Evolutionary conservation across 2,329 filamentous ascomycete genomes (phyloP), one percentile per base, ranked within the genome.

Genomic region (Fusarium xylarioides): DNA sequence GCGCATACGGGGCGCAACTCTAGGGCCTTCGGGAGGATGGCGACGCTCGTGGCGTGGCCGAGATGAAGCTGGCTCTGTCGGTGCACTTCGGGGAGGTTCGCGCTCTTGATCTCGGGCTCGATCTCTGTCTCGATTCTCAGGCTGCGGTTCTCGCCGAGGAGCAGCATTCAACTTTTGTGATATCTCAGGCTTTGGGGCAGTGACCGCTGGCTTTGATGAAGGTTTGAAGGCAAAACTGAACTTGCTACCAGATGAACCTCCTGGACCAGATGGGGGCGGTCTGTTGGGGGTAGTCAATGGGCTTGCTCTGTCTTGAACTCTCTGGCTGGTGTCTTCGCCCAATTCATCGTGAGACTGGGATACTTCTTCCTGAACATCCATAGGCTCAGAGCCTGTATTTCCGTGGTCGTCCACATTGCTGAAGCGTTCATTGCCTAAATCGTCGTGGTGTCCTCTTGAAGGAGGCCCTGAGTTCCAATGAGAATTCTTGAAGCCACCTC

Each of bases 151-250:
- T 66, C 86, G 85, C 69, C 87, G 84, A 26, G 91, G 86, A 7
- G 87, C 86, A 28, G 91, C 89, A 79, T 92, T 95, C 63, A 92
- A 87, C 75, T 91, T 91, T 73, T 90, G 88, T 0, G 90, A 91
- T 59, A 92, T 92, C 73, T 92, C 90, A 5, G 87, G 89, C 71
- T 91, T 91, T 7, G 90, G 89, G 18, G 86, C 85, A 14, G 90
- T 83, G 19, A 88, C 83, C 5, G 86, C 82, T 12, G 86, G 83
- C 74, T 91, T 91, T 16, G 86, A 87, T 46, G 92, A 89, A 15
- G 91, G 89, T 80, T 98, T 98, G 82, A 98, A 94, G 3, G 95
- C 94, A 81, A 98, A 98, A 80, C 94, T 97, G 78, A 98, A 97
- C 82, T 95, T 96, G 49, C 90, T 90, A 42, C 90, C 90, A 60